Evolutionary conservation across 345 rosid genomes (phyloP).

Genomic region (Acer campestre): DNA sequence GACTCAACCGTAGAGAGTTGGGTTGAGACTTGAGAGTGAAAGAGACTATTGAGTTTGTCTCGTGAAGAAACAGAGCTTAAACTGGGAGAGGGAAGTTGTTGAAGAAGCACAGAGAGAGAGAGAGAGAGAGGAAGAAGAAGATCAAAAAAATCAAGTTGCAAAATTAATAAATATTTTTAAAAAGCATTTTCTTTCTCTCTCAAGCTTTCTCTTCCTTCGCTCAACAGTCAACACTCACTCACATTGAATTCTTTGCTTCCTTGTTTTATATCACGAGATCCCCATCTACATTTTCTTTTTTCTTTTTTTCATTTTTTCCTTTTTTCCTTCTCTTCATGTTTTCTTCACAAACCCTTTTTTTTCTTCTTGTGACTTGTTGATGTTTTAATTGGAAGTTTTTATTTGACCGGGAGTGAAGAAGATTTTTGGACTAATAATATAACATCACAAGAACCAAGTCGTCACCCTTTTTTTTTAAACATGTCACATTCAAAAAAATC

Average conservation of each 20-base stretch:
- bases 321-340: constrained; percentile 16
- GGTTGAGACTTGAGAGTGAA: background rate
- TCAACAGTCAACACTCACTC: constrained; percentile 4
- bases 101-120: constrained; percentile 6
- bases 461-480: background rate
- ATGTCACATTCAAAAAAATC: constrained; percentile 59
- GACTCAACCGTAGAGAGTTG: background rate
- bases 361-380: background rate
- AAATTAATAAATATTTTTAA: background rate
- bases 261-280: constrained; percentile 55
- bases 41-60: constrained; percentile 8
- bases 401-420: background rate
- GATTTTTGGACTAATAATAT: background rate
- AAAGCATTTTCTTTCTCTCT: constrained; percentile 10
- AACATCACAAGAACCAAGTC: background rate
- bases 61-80: constrained; percentile 28
- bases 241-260: constrained; percentile 41
- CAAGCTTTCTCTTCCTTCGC: background rate
- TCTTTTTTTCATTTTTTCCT: background rate
- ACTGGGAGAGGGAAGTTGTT: background rate
- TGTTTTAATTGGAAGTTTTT: background rate
- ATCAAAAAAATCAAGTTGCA: background rate
- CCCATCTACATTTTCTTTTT: constrained; percentile 31
- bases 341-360: constrained; percentile 12
- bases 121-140: background rate